Conservation (phyloP, 495 filamentous ascomycete genomes). For the Trypethelium eluteriae region DNA sequence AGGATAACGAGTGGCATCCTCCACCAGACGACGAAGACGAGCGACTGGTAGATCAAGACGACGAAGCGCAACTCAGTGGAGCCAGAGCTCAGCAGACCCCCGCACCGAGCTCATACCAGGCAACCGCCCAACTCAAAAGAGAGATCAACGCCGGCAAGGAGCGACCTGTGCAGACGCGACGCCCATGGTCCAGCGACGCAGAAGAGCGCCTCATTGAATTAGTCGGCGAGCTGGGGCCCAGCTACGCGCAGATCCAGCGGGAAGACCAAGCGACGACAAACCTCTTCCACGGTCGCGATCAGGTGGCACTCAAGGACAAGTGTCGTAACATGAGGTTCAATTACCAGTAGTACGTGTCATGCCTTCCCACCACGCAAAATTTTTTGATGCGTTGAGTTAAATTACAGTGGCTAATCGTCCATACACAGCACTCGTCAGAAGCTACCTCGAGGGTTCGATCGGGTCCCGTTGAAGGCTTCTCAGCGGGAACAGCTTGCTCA, state of each 20-base stretch:
- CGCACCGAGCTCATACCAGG: constrained; percentile 22
- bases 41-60: constrained; percentile 12
- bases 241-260: constrained; percentile 47
- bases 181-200: constrained; percentile 43
- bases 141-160: constrained; percentile 11
- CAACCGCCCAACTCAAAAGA: constrained; percentile 25
- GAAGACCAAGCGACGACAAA: constrained; percentile 24
- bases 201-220: constrained; percentile 43
- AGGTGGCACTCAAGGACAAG: constrained; percentile 61
- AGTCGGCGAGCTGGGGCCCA: constrained; percentile 43
- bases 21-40: constrained; percentile 22
- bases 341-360: constrained; percentile 47
- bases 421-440: neutral
- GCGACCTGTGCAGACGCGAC: constrained; percentile 39
- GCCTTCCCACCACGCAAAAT: neutral
- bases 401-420: neutral
- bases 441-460: neutral
- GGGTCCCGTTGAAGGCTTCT: neutral
- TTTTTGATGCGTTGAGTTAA: neutral
- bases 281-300: constrained; percentile 44
- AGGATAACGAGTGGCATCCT: constrained; percentile 18
- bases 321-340: constrained; percentile 55
- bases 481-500: neutral
- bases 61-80: neutral
- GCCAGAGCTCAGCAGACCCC: constrained; percentile 1